Evolutionary conservation across 1,284 basidiomycete genomes (phyloP).

Genomic region (Coniophora puteana): DNA sequence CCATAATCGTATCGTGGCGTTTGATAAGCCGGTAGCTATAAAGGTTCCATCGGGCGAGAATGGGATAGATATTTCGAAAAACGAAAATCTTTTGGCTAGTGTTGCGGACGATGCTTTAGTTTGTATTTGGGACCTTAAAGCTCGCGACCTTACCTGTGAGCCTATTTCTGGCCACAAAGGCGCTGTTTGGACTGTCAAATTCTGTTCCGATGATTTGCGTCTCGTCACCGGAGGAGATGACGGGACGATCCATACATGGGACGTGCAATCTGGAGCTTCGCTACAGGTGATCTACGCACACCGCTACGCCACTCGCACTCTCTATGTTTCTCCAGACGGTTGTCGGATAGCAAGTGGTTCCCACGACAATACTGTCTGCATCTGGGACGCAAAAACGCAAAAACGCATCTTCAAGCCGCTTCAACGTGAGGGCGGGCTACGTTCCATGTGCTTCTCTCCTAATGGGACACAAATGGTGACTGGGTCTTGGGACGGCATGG

Average conservation of each 20-base stretch:
- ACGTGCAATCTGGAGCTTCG: slow-evolving; percentile 15
- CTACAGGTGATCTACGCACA: slow-evolving; percentile 10
- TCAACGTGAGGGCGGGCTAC: too few species aligned
- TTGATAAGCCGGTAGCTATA: neutral
- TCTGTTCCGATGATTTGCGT: slow-evolving; percentile 23
- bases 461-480: too few species aligned
- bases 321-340: slow-evolving; percentile 25
- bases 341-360: slow-evolving; percentile 25
- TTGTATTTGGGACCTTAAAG: slow-evolving; percentile 29
- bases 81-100: slow-evolving; percentile 24
- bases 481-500: too few species aligned
- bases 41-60: neutral
- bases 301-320: slow-evolving; percentile 2
- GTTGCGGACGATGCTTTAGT: slow-evolving; percentile 20
- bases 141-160: slow-evolving; percentile 27
- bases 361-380: slow-evolving; percentile 25
- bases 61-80: slow-evolving; percentile 20
- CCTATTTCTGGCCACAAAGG: slow-evolving; percentile 20
- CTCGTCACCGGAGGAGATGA: slow-evolving; percentile 26
- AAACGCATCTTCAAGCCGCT: too few species aligned
- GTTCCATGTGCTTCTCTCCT: too few species aligned
- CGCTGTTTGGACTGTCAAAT: slow-evolving; percentile 22
- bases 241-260: slow-evolving; percentile 26
- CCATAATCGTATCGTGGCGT: neutral
- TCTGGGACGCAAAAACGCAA: slow-evolving; percentile 27